These are phyloP conservation scores for Kuraishia capsulata DNA, from an alignment of 805 yeast genomes.

Conservation along the genomic window DNA sequence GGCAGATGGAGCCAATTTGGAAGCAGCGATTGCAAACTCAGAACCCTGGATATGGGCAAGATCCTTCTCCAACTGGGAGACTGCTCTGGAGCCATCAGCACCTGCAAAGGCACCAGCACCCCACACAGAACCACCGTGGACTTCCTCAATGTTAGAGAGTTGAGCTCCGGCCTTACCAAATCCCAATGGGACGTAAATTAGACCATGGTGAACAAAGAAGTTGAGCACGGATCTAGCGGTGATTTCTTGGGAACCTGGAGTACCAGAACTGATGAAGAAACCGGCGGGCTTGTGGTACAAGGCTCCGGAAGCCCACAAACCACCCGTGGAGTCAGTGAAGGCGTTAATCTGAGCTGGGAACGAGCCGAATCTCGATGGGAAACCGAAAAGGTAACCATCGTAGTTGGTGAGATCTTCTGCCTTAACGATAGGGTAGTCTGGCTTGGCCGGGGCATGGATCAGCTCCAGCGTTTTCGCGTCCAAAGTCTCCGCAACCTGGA, in stretches of 20 bases:
- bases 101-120: conserved; percentile 80
- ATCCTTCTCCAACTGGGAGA: conserved; percentile 52
- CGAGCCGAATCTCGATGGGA: conserved; percentile 74
- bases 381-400: conserved; percentile 70
- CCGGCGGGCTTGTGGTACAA: conserved; percentile 70
- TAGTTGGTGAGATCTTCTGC: conserved; percentile 45
- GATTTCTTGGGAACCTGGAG: conserved; percentile 70
- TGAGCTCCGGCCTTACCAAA: conserved; percentile 49
- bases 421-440: conserved; percentile 49
- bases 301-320: conserved; percentile 64
- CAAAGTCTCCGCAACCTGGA: conserved; percentile 76
- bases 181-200: conserved; percentile 71
- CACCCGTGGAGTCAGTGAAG: conserved; percentile 74
- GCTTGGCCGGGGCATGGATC: conserved; percentile 60
- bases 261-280: conserved; percentile 60
- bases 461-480: conserved; percentile 47
- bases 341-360: conserved; percentile 69
- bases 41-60: conserved; percentile 64
- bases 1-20: conserved; percentile 18
- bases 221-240: conserved; percentile 54
- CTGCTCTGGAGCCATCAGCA: conserved; percentile 66
- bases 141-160: conserved; percentile 49
- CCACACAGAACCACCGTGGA: conserved; percentile 81
- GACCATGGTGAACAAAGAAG: conserved; percentile 66
- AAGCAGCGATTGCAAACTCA: conserved; percentile 41